These are phyloP conservation scores for Taxillus chinensis DNA, from an alignment of 164 flowering plant genomes.

Conservation along the genomic window DNA sequence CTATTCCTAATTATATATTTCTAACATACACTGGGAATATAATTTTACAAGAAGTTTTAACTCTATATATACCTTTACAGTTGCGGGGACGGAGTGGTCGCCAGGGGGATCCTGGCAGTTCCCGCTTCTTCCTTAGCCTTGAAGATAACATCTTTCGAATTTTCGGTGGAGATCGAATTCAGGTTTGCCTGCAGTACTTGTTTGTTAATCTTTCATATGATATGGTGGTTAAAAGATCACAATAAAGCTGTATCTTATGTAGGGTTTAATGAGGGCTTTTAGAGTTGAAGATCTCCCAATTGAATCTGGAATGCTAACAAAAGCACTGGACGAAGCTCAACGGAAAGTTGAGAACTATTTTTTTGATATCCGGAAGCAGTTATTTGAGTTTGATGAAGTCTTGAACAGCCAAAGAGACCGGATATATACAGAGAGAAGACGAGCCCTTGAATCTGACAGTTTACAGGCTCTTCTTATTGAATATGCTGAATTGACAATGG, in stretches of 20 bases:
- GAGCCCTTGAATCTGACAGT: conserved; percentile 83
- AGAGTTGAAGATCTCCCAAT: conserved; percentile 97
- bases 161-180: conserved; percentile 94
- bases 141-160: conserved; percentile 95
- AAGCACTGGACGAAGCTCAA: conserved; percentile 97
- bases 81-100: conserved; percentile 97
- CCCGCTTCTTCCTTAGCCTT: conserved; percentile 95
- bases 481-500: conserved; percentile 97
- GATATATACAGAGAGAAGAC: conserved; percentile 89
- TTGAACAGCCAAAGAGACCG: conserved; percentile 98
- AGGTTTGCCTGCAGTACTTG: conserved; percentile 34
- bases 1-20: too few relatives aligned
- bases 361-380: conserved; percentile 89
- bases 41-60: too few relatives aligned
- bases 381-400: conserved; percentile 95
- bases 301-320: conserved; percentile 92
- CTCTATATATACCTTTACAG: conserved; percentile 26
- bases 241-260: conserved; percentile 11
- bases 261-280: conserved; percentile 98
- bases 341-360: conserved; percentile 96
- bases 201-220: not conserved
- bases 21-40: too few relatives aligned
- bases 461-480: conserved; percentile 82
- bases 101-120: conserved; percentile 98
- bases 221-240: conserved; percentile 1